Conservation (phyloP, 108 stramenopile genomes). For the Hondaea fermentalgiana region DNA sequence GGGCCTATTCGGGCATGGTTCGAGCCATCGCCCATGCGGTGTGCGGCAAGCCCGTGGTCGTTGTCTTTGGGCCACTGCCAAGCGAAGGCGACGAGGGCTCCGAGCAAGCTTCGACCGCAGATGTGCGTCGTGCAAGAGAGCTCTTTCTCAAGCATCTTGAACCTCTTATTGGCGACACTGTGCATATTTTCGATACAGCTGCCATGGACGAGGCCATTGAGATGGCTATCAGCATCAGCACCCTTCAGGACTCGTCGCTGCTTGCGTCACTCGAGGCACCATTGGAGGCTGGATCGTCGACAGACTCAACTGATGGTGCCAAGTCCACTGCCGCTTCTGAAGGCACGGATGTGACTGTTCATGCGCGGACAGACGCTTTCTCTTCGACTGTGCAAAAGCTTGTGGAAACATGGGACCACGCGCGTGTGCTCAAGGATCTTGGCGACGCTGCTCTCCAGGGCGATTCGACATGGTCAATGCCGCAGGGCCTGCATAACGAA, state of each 20-base stretch:
- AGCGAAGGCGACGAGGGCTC: neutral
- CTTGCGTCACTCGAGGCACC: neutral
- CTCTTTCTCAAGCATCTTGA: neutral
- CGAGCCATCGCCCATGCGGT: neutral
- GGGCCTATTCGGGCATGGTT: neutral
- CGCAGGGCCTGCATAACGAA: neutral
- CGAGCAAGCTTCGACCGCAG: neutral
- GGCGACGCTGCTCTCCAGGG: neutral
- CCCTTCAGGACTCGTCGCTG: neutral
- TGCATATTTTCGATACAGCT: neutral
- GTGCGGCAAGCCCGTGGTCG: neutral
- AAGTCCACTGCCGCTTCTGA: neutral
- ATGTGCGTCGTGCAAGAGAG: neutral
- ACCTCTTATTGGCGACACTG: neutral
- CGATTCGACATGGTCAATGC: neutral
- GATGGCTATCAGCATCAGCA: neutral
- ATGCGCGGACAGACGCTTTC: neutral
- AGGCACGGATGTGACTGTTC: neutral
- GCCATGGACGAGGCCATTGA: neutral
- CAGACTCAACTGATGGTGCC: neutral
- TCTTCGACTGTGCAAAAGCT: neutral
- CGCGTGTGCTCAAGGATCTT: neutral
- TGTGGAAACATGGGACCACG: neutral
- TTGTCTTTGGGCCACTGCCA: neutral
- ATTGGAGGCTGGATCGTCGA: neutral